Evolutionary conservation across 441 rosid genomes (phyloP).

Genomic region (Raphanus hybrid): DNA sequence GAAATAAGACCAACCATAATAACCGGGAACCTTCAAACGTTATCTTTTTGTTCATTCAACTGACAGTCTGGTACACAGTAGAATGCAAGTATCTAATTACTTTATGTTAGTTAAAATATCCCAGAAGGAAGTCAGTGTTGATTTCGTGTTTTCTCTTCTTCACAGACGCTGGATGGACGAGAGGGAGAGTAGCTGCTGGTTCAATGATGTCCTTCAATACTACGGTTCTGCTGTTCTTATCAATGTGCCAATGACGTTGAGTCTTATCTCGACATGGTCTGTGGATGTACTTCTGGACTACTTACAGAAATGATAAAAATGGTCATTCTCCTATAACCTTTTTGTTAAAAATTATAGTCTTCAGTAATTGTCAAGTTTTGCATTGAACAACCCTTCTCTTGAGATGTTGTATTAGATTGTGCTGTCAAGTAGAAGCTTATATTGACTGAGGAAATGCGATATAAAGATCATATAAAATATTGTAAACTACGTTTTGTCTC

Average conservation of each 20-base stretch:
- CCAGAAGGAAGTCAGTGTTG: background rate
- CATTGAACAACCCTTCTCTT: background rate
- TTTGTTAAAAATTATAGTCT: constrained; percentile 2
- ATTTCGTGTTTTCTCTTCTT: constrained; percentile 25
- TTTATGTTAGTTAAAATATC: background rate
- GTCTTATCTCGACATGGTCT: constrained; percentile 63
- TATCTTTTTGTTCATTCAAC: no score
- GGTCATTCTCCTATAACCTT: constrained; percentile 48
- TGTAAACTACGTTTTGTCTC: no score
- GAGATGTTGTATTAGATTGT: constrained; percentile 60
- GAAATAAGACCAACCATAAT: background rate
- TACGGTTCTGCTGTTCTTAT: constrained; percentile 85
- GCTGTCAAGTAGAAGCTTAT: constrained; percentile 49
- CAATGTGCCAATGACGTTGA: constrained; percentile 75
- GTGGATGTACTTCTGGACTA: constrained; percentile 75
- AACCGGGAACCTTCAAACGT: background rate
- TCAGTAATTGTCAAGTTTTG: constrained; percentile 5
- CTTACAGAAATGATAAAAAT: constrained; percentile 78
- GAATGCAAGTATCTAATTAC: background rate
- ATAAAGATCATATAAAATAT: no score
- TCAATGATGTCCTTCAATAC: constrained; percentile 80
- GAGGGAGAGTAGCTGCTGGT: constrained; percentile 50
- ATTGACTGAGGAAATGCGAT: no score
- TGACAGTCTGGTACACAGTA: background rate
- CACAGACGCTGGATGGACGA: constrained; percentile 54